Evolutionary conservation across 1,139 yeast genomes (phyloP).

Genomic region (Saccharomyces hybrid): DNA sequence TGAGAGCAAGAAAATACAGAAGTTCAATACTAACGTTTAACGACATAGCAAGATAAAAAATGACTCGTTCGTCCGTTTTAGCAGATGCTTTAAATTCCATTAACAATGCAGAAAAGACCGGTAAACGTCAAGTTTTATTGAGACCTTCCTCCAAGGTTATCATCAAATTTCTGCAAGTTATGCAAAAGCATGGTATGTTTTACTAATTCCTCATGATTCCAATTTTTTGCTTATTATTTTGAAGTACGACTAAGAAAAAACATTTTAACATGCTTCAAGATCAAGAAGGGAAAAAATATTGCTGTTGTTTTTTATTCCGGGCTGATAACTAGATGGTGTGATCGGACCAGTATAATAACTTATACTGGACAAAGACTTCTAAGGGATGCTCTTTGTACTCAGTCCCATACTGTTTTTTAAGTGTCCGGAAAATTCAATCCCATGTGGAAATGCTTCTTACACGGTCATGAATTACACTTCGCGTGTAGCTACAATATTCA

Average conservation of each 20-base stretch:
- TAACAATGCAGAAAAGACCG: conserved; percentile 99
- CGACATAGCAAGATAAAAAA: conserved; percentile 32
- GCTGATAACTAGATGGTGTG: conserved; percentile 97
- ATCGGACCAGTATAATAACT: conserved; percentile 43
- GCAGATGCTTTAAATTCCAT: conserved; percentile 98
- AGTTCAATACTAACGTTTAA: background rate
- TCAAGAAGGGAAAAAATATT: too few species aligned
- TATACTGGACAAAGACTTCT: conserved; percentile 3
- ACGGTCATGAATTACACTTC: conserved; percentile 41
- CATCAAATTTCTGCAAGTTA: conserved; percentile 91
- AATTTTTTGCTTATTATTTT: too few species aligned
- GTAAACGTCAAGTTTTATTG: conserved; percentile 97
- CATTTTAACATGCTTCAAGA: too few species aligned
- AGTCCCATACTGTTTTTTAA: conserved; percentile 97
- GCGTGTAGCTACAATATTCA: conserved; percentile 11
- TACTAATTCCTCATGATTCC: too few species aligned
- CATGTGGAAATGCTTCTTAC: conserved; percentile 67
- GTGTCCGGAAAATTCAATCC: conserved; percentile 72
- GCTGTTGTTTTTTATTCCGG: conserved; percentile 40
- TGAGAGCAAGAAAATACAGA: too few species aligned
- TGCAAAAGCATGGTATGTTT: conserved; percentile 84
- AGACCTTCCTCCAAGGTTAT: conserved; percentile 99
- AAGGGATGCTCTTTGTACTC: conserved; percentile 24
- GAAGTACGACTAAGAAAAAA: too few species aligned
- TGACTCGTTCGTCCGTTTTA: conserved; percentile 98